Evolutionary conservation across 164 flowering plant genomes (phyloP).

Genomic region (Kalanchoe fedtschenkoi): DNA sequence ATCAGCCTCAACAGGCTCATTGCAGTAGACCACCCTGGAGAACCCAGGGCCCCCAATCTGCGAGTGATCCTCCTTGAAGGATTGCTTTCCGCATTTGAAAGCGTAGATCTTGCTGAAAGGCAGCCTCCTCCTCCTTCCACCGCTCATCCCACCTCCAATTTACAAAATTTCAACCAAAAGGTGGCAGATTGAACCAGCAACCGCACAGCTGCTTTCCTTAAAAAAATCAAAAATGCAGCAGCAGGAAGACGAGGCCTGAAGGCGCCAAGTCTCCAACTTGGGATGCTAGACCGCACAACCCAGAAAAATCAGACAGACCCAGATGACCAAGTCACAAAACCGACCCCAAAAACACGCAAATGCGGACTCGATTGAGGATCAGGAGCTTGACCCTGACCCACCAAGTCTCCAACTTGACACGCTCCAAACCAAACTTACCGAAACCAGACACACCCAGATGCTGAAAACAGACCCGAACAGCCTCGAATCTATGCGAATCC

Average conservation of each 20-base stretch:
- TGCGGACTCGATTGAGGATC: not conserved
- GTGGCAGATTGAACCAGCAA: too few relatives aligned
- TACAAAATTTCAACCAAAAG: not conserved
- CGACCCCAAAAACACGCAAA: not conserved
- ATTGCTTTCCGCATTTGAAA: slow-evolving; percentile 34
- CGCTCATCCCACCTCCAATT: slow-evolving; percentile 13
- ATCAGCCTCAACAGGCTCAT: slow-evolving; percentile 38
- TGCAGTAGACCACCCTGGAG: slow-evolving; percentile 53
- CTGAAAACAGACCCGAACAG: not conserved
- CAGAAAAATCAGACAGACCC: not conserved
- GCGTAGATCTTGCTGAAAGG: slow-evolving; percentile 51
- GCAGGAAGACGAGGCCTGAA: not conserved
- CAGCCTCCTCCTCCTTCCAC: slow-evolving; percentile 30
- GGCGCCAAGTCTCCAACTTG: not conserved
- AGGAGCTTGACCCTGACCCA: not conserved
- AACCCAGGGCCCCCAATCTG: slow-evolving; percentile 54
- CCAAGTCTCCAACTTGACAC: not conserved
- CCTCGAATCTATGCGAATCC: not conserved
- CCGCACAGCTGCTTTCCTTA: too few relatives aligned
- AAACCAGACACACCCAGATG: slow-evolving; percentile 1
- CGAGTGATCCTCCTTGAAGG: slow-evolving; percentile 39
- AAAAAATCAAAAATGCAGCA: too few relatives aligned
- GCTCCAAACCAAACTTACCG: not conserved
- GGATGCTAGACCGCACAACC: not conserved
- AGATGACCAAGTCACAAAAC: slow-evolving; percentile 2